Percentiles rank a stretch among this genome's conserved stretches.
phyloP scores from a whole-genome alignment of 805 yeast species.

The Saccharomycopsis oosterbeekiorum region DNA sequence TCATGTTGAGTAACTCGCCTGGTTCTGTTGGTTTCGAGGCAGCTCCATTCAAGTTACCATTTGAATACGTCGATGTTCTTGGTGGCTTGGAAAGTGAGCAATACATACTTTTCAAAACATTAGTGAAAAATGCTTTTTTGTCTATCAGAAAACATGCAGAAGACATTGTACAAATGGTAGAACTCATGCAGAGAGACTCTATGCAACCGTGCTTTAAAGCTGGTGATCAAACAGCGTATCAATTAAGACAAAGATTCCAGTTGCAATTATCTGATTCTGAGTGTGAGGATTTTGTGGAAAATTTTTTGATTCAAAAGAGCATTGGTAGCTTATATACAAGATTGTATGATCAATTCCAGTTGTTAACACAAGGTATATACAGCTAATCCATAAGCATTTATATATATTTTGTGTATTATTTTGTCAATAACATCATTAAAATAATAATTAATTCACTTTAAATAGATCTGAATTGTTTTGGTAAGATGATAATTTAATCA shows the following conservation, averaged over 20 bases:
- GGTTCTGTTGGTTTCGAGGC: constrained; percentile 97
- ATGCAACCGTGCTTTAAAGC: constrained; percentile 83
- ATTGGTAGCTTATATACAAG: constrained; percentile 83
- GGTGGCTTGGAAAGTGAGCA: constrained; percentile 66
- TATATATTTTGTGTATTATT: neutral
- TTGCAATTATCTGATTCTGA: constrained; percentile 64
- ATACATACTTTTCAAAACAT: constrained; percentile 48
- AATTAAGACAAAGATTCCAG: constrained; percentile 74
- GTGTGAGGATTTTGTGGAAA: constrained; percentile 70
- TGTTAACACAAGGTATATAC: constrained; percentile 91
- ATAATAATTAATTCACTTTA: neutral
- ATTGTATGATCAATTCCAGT: constrained; percentile 88
- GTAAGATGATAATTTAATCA: neutral
- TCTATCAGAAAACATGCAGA: constrained; percentile 66
- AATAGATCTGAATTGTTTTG: neutral
- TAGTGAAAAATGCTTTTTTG: constrained; percentile 66
- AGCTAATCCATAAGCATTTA: constrained; percentile 28
- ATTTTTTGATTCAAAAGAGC: constrained; percentile 65
- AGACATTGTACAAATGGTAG: constrained; percentile 72
- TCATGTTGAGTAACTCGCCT: constrained; percentile 84
- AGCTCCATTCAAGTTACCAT: constrained; percentile 89
- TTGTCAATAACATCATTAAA: neutral
- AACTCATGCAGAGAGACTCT: constrained; percentile 89
- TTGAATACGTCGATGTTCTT: constrained; percentile 78
- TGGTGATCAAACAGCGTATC: constrained; percentile 74